Percentiles rank a stretch among this genome's conserved stretches.
phyloP scores from a whole-genome alignment of 805 yeast genomes.

The Saccharomycopsis sp. region DNA sequence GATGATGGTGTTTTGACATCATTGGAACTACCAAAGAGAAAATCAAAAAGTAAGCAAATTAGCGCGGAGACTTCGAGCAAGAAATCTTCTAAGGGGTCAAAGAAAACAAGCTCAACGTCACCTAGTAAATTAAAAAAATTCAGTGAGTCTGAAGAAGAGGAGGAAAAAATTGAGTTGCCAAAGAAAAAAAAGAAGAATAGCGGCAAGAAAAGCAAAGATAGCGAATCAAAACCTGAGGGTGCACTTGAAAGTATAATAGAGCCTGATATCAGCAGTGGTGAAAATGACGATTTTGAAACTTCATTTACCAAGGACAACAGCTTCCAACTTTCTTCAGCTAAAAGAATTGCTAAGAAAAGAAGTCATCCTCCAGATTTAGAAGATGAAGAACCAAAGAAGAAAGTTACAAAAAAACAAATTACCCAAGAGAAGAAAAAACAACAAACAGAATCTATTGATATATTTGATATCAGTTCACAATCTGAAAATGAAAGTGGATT shows the following conservation, averaged over 20 bases:
- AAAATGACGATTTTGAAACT: background rate
- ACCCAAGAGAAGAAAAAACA: background rate
- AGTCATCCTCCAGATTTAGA: background rate
- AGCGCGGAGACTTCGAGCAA: background rate
- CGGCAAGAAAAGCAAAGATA: too few relatives aligned
- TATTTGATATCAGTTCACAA: conserved; percentile 11
- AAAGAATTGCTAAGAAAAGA: background rate
- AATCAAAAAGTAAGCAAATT: background rate
- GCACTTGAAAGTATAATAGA: too few relatives aligned
- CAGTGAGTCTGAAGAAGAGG: background rate
- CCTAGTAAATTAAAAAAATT: background rate
- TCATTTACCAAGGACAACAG: conserved; percentile 2
- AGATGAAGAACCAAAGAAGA: conserved; percentile 7
- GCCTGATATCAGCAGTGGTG: too few relatives aligned
- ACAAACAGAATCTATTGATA: background rate
- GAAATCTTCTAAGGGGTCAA: background rate
- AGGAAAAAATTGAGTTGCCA: background rate
- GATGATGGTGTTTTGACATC: too few relatives aligned
- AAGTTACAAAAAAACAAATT: conserved; percentile 3
- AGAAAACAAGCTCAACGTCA: background rate
- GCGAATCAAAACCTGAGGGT: too few relatives aligned
- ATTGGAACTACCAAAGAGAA: background rate
- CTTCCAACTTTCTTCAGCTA: background rate
- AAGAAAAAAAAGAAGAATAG: too few relatives aligned
- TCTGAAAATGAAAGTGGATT: conserved; percentile 4